Percentiles rank a stretch among this genome's conserved stretches.
phyloP scores from a whole-genome alignment of 2,329 filamentous ascomycete genomes.

The Ambrosiella beaveri region DNA sequence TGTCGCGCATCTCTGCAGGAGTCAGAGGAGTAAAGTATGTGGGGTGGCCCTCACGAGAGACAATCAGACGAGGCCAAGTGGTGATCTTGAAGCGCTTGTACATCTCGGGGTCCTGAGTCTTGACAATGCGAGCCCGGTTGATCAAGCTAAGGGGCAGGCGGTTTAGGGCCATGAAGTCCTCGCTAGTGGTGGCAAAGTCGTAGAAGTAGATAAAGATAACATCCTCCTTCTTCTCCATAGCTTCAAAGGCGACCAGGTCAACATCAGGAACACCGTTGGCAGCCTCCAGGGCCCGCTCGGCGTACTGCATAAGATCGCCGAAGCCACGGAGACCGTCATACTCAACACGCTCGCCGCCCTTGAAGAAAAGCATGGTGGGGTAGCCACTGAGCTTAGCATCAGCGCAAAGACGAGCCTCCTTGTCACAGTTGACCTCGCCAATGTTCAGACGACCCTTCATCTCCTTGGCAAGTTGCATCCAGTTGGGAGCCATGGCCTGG shows the following conservation, averaged over 20 bases:
- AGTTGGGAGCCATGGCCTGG: slow-evolving; percentile 77
- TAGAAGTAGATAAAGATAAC: slow-evolving; percentile 98
- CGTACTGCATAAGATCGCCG: slow-evolving; percentile 75
- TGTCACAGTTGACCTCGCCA: slow-evolving; percentile 90
- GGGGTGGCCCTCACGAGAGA: slow-evolving; percentile 73
- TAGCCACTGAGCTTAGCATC: slow-evolving; percentile 66
- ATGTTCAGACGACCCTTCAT: slow-evolving; percentile 83
- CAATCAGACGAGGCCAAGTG: slow-evolving; percentile 86
- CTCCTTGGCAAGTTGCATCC: slow-evolving; percentile 76
- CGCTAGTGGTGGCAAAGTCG: slow-evolving; percentile 79
- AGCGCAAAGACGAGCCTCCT: slow-evolving; percentile 75
- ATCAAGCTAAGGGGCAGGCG: slow-evolving; percentile 75
- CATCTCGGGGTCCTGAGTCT: slow-evolving; percentile 63
- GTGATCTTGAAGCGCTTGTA: slow-evolving; percentile 82
- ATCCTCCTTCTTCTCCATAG: slow-evolving; percentile 79
- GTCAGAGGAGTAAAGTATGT: slow-evolving; percentile 80
- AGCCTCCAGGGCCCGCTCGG: slow-evolving; percentile 68
- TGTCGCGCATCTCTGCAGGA: slow-evolving; percentile 83
- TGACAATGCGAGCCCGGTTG: slow-evolving; percentile 81
- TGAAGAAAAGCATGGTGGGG: slow-evolving; percentile 86
- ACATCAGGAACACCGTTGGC: slow-evolving; percentile 66
- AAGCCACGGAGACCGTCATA: slow-evolving; percentile 83
- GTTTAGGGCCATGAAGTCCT: slow-evolving; percentile 82
- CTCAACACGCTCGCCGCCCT: slow-evolving; percentile 76
- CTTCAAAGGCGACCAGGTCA: slow-evolving; percentile 56